Base-by-base conservation (phyloP, 2,329 filamentous ascomycete genomes). In the Epichloe gansuensis region DNA sequence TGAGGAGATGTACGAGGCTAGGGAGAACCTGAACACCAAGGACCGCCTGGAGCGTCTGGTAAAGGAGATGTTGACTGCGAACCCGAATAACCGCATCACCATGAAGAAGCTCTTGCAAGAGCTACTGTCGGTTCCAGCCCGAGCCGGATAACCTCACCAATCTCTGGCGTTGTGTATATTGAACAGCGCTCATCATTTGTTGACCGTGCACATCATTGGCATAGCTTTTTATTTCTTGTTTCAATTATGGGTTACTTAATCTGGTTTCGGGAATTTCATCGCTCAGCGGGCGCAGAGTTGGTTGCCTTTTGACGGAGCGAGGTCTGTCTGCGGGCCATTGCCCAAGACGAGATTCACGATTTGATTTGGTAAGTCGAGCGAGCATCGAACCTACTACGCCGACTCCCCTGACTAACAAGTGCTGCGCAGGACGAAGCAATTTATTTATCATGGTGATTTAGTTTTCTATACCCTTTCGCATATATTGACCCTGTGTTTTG, bases 31-130 rank as follows among this genome's bases (percentile, higher is more conserved):
- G 3, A 69, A 74, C 59, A 55, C 60, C 6, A 66, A 67, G 25
- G 75, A 80, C 59, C 67, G 66, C 47, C 62, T 81, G 39, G 77
- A 81, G 63, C 64, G 69, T 15, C 62, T 81, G 9, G 71, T 80
- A 15, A 65, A 66, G 52, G 73, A 77, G 38, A 81, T 81, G 78
- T 58, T 81, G 53, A 68, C 68, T 6, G 72, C 76, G 3, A 73
- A 75, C 51, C 75, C 71, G 9, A 64, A 64, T 50, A 71, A 78
- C 50, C 71, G 78, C 34, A 74, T 80, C 56, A 76, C 73, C 21
- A 79, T 77, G 73, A 68, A 69, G n/a, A 70, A 69, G 43, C 69
- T 79, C 25, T 62, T 77, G 53, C 66, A 63, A 53, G 72, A 76
- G 56, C 54, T 78, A 43, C 64, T 68, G 51, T 53, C 56, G 2